Base-by-base conservation (phyloP, 345 rosid species). In the Atalantia buxifolia region DNA sequence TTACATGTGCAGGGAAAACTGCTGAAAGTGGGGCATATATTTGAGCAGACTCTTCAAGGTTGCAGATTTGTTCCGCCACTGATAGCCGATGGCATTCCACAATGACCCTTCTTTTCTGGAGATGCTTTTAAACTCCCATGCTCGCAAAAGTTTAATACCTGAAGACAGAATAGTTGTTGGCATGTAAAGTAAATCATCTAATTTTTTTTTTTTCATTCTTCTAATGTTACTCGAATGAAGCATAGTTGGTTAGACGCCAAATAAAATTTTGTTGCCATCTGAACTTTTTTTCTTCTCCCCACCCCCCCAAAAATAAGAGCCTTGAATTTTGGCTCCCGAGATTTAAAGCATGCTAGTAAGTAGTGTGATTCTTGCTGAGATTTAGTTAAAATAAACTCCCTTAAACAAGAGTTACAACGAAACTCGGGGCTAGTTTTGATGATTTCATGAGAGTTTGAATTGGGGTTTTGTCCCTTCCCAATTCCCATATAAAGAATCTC, bases 31-130 rank as follows among this genome's bases (percentile, higher is more conserved):
- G 98, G 91, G 33, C 95, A 93, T 79, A 80, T 93, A 76, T 95
- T 95, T 90, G 98, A 95, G 90, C 97, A 95, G 84, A 95, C 98
- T 42, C 92, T 91, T 48, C 82, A 79, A 81, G 91, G 86, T 68
- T 82, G 75, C 85, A 85, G 81, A 71, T 94, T 94, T 85, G 78
- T 94, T 71, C 97, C 98, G 66, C 97, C 97, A 22, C 56, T 89
- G 53, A 71, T 87, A 21, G 79, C 81, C 30, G 82, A 78, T 28
- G 76, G 60, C 25, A 19, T 72, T 9, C 45, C 22, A 7, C 62
- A 36, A 31, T 76, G 72, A 33, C 22, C 38, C 27, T 5, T 4
- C 21, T 53, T 53, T 53, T 53, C 22, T 53, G 57, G 22, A 53
- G 57, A 53, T 53, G 21, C 21, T 22, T 3, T 16, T 50, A 16